Percentiles rank a stretch among this genome's conserved stretches.
Evolutionary conservation across 495 filamentous ascomycete genomes (phyloP).

Genomic region (Aspergillus egyptiacus): DNA sequence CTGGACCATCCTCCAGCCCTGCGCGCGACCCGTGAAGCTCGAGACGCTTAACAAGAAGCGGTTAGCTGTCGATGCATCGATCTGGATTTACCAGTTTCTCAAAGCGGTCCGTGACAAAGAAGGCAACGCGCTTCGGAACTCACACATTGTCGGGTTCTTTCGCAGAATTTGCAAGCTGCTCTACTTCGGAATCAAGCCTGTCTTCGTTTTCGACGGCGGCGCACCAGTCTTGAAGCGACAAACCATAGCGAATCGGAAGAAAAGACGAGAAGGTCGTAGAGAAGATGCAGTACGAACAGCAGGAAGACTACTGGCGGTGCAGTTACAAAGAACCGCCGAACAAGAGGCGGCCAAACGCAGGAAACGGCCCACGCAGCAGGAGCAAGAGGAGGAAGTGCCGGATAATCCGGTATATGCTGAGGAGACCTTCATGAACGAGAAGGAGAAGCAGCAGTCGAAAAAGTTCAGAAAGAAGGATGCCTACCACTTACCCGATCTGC

Average conservation of each 20-base stretch:
- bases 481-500: slow-evolving; percentile 86
- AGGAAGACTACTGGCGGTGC: slow-evolving; percentile 80
- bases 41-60: slow-evolving; percentile 93
- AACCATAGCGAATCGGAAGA: slow-evolving; percentile 74
- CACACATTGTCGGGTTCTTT: slow-evolving; percentile 95
- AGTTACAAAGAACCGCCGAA: slow-evolving; percentile 83
- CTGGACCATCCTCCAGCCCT: slow-evolving; percentile 91
- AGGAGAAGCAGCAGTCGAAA: slow-evolving; percentile 67
- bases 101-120: slow-evolving; percentile 98
- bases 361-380: slow-evolving; percentile 41
- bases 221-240: slow-evolving; percentile 87
- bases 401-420: slow-evolving; percentile 82
- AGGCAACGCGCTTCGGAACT: slow-evolving; percentile 92
- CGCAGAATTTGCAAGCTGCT: slow-evolving; percentile 94
- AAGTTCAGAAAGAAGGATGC: slow-evolving; percentile 86
- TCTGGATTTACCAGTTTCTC: slow-evolving; percentile 99
- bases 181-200: slow-evolving; percentile 91
- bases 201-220: slow-evolving; percentile 97
- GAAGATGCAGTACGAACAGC: slow-evolving; percentile 92
- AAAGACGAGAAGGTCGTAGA: slow-evolving; percentile 74
- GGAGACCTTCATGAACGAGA: slow-evolving; percentile 72
- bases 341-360: slow-evolving; percentile 66
- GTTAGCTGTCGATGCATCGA: slow-evolving; percentile 93
- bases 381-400: slow-evolving; percentile 63
- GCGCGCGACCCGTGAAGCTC: slow-evolving; percentile 77